Evolutionary conservation across 2,329 filamentous ascomycete genomes (phyloP).

Genomic region (Ophiosphaerella korrae): DNA sequence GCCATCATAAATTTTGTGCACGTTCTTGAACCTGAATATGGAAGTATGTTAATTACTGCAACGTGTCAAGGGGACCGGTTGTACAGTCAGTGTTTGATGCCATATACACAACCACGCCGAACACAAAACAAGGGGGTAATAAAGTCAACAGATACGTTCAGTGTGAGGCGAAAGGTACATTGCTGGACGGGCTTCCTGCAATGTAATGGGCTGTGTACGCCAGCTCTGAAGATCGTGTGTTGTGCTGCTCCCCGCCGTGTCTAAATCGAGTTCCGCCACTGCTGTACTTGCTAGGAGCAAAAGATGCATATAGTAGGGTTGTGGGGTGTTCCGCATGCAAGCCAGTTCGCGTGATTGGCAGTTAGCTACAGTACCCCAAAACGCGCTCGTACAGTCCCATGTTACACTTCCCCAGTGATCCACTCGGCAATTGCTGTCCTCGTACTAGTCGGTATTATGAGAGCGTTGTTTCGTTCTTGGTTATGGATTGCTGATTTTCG

Average conservation of each 20-base stretch:
- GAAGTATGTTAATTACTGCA: too few relatives aligned
- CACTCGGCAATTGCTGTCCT: conserved; percentile 9
- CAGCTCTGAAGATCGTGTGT: neutral
- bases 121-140: too few relatives aligned
- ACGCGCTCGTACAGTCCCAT: conserved; percentile 5
- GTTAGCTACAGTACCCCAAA: neutral
- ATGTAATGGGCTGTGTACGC: conserved; percentile 3
- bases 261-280: neutral
- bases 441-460: neutral
- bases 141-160: neutral
- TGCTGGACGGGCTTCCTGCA: neutral
- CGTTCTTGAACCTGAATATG: too few relatives aligned
- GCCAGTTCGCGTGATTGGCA: conserved; percentile 9
- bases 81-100: too few relatives aligned
- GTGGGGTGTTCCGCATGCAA: conserved; percentile 3
- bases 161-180: neutral
- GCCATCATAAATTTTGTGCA: too few relatives aligned
- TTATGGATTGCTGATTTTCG: neutral
- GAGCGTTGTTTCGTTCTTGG: neutral
- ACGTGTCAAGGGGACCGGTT: too few relatives aligned
- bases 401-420: conserved; percentile 9
- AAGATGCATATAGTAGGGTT: neutral
- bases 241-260: neutral
- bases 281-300: neutral
- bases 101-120: too few relatives aligned